A percentile compares a stretch with the other conserved stretches of the same genome.
Evolutionary conservation across 768 basidiomycete genomes (phyloP).

Genomic region (Lepiota brunneoincarnata): DNA sequence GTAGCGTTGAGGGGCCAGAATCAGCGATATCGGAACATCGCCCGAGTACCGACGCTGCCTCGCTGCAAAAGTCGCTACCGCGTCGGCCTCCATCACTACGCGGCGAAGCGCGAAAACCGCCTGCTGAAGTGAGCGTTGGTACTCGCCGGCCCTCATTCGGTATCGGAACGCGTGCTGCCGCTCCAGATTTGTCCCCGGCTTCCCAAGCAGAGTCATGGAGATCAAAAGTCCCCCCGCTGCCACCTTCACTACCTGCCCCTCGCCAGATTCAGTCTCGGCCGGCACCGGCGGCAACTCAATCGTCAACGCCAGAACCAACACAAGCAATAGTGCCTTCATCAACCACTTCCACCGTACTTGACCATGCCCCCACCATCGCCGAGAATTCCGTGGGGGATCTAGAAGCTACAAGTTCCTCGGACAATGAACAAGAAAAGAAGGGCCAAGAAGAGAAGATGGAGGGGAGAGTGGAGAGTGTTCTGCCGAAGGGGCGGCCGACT

Average conservation of each 20-base stretch:
- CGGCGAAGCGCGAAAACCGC: slow-evolving; percentile 17
- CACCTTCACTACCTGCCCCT: slow-evolving; percentile 26
- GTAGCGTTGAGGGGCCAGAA: slow-evolving; percentile 16
- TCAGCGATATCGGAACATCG: background rate
- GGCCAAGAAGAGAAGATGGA: slow-evolving; percentile 19
- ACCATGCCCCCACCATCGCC: slow-evolving; percentile 43
- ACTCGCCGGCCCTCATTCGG: slow-evolving; percentile 11
- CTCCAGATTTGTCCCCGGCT: slow-evolving; percentile 23
- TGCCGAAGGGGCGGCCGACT: slow-evolving; percentile 34
- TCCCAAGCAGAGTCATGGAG: slow-evolving; percentile 66
- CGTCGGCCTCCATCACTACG: slow-evolving; percentile 34
- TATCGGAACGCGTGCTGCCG: slow-evolving; percentile 3
- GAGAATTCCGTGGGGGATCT: slow-evolving; percentile 55
- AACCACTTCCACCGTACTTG: slow-evolving; percentile 29
- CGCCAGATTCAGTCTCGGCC: slow-evolving; percentile 27
- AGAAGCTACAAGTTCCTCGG: slow-evolving; percentile 80
- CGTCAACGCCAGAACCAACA: background rate
- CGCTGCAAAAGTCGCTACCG: slow-evolving; percentile 15
- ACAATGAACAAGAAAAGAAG: slow-evolving; percentile 31
- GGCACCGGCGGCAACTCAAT: slow-evolving; percentile 11
- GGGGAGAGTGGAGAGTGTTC: slow-evolving; percentile 15
- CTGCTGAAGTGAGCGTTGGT: slow-evolving; percentile 21
- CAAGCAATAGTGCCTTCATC: background rate
- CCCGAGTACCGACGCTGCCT: slow-evolving; percentile 3
- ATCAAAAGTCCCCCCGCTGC: slow-evolving; percentile 37